Percentiles rank a stretch among this genome's conserved stretches.
Evolutionary conservation across 805 yeast species (phyloP).

Genomic region (Metschnikowia continentalis): DNA sequence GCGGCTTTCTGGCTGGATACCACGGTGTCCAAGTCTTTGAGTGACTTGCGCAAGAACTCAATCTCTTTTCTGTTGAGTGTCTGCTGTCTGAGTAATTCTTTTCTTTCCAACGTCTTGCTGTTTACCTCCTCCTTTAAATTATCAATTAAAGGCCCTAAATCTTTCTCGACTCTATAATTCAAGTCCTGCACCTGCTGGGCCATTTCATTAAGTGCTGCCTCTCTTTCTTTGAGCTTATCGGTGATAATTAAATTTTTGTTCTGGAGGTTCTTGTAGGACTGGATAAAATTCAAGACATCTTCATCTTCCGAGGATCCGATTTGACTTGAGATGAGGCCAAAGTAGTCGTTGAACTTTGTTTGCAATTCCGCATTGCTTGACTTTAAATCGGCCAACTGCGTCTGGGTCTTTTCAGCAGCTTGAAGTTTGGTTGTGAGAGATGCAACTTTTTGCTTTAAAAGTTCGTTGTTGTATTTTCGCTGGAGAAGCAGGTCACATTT

Average conservation of each 20-base stretch:
- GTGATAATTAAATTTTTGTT: slow-evolving; percentile 31
- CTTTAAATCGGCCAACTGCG: slow-evolving; percentile 45
- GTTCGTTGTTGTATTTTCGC: slow-evolving; percentile 44
- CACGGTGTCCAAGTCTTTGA: slow-evolving; percentile 45
- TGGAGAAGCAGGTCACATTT: slow-evolving; percentile 49
- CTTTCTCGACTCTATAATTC: slow-evolving; percentile 6
- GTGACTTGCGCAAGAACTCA: slow-evolving; percentile 51
- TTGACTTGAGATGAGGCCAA: slow-evolving; percentile 39
- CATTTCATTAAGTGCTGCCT: slow-evolving; percentile 17
- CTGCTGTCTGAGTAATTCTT: slow-evolving; percentile 48
- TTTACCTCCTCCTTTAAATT: slow-evolving; percentile 12
- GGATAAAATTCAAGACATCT: slow-evolving; percentile 23
- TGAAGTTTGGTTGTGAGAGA: slow-evolving; percentile 37
- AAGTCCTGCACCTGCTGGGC: slow-evolving; percentile 7
- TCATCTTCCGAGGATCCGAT: slow-evolving; percentile 16
- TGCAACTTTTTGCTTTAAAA: slow-evolving; percentile 53
- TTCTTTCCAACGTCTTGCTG: slow-evolving; percentile 10
- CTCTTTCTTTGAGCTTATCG: slow-evolving; percentile 30
- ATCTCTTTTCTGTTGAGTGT: slow-evolving; percentile 55
- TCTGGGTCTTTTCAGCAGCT: slow-evolving; percentile 39
- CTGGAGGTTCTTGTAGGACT: slow-evolving; percentile 32
- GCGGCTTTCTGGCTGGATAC: slow-evolving; percentile 1
- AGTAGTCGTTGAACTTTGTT: slow-evolving; percentile 42
- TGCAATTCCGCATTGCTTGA: slow-evolving; percentile 47
- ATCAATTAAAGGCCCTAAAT: slow-evolving; percentile 13